Percentiles rank a stretch among this genome's conserved stretches.
phyloP scores from a whole-genome alignment of 179 eudicot species.

The Spergularia azorica region DNA sequence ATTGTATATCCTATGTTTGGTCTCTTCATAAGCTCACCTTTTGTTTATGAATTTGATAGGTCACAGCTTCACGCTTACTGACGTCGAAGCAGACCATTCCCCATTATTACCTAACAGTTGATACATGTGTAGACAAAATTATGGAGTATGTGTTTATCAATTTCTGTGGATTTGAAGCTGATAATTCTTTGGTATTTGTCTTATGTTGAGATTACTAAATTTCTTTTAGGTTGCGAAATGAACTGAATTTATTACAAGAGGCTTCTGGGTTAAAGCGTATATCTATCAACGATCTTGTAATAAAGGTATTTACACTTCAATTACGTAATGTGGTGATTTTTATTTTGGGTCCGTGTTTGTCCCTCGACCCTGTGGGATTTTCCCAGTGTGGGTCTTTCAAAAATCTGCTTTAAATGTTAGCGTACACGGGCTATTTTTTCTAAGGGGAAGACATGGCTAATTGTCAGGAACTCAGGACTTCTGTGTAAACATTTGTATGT shows the following conservation, averaged over 20 bases:
- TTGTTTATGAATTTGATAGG: conserved; percentile 43
- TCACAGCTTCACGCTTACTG: conserved; percentile 87
- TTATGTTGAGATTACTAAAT: conserved; percentile 22
- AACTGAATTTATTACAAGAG: conserved; percentile 77
- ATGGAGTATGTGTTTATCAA: conserved; percentile 59
- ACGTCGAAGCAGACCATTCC: conserved; percentile 95
- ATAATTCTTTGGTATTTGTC: conserved; percentile 2
- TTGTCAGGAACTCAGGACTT: no score
- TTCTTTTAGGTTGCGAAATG: conserved; percentile 55
- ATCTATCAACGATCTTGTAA: conserved; percentile 88
- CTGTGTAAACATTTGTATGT: no score
- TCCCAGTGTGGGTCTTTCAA: no score
- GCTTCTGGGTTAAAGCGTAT: conserved; percentile 90
- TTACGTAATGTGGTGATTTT: neutral
- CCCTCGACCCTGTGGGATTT: no score
- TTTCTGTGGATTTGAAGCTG: neutral
- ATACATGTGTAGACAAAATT: conserved; percentile 90
- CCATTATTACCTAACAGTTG: conserved; percentile 90
- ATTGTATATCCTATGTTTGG: neutral
- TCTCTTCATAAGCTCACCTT: conserved; percentile 10
- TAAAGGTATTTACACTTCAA: conserved; percentile 57
- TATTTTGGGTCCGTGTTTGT: neutral
- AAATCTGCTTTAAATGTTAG: no score
- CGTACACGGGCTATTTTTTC: no score
- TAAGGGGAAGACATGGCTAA: no score